Percentiles rank a stretch among this genome's conserved stretches.
These are phyloP conservation scores for Termitomyces sp. DNA, from an alignment of 768 basidiomycete genomes.

Conservation along the genomic window DNA sequence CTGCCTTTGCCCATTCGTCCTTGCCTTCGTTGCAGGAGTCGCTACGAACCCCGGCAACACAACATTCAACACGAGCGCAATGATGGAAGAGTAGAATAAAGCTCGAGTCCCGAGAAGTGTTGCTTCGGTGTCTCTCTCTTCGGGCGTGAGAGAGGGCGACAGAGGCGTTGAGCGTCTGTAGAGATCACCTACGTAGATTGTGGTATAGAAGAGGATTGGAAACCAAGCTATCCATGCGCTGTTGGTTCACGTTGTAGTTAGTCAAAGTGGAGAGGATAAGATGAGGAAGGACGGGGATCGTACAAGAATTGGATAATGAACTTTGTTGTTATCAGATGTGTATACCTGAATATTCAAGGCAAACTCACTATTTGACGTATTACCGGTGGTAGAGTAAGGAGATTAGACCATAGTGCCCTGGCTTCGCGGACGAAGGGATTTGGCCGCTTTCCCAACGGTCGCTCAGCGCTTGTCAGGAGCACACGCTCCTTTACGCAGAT, in stretches of 20 bases:
- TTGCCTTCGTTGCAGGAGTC: constrained; percentile 11
- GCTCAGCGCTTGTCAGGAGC: constrained; percentile 36
- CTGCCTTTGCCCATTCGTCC: constrained; percentile 3
- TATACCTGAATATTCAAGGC: constrained; percentile 24
- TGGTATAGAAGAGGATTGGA: constrained; percentile 85
- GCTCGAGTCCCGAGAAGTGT: constrained; percentile 84
- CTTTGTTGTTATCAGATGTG: constrained; percentile 31
- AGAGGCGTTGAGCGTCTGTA: constrained; percentile 52
- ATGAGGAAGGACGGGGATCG: constrained; percentile 21
- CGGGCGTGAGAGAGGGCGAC: constrained; percentile 18
- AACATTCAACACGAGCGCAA: constrained; percentile 67
- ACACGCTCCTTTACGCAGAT: constrained; percentile 70
- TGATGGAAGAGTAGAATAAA: constrained; percentile 70
- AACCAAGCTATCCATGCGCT: constrained; percentile 93
- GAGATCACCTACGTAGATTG: constrained; percentile 84
- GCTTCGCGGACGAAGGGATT: constrained; percentile 43
- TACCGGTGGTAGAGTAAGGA: constrained; percentile 62
- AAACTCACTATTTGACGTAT: constrained; percentile 73
- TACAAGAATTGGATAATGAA: constrained; percentile 82
- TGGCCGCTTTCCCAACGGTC: constrained; percentile 19
- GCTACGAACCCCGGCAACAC: constrained; percentile 65
- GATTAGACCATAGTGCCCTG: constrained; percentile 67
- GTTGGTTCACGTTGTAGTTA: neutral
- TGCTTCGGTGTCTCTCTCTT: constrained; percentile 56
- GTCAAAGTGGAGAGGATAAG: neutral